A percentile compares a stretch with the other conserved stretches of the same genome.
These are phyloP conservation scores for Boletus subluridellus DNA, from an alignment of 1,284 basidiomycete species.

Conservation along the genomic window DNA sequence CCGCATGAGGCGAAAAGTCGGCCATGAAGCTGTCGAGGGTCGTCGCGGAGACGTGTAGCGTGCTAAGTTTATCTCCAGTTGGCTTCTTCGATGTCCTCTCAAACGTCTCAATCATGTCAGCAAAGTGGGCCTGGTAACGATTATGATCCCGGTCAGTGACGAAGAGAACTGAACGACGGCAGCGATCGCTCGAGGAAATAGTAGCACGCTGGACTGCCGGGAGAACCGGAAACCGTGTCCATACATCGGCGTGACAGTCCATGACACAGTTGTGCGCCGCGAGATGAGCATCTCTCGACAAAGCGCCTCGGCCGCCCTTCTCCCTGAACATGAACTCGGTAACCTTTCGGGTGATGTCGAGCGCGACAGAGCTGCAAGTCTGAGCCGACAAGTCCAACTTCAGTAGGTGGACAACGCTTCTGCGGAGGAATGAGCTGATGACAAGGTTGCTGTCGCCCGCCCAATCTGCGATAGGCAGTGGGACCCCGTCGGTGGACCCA, in stretches of 20 bases:
- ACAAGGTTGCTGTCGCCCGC: constrained; percentile 25
- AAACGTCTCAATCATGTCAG: constrained; percentile 44
- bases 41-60: constrained; percentile 32
- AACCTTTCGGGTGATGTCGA: constrained; percentile 51
- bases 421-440: constrained; percentile 46
- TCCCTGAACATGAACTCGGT: constrained; percentile 56
- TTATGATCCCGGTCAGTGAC: constrained; percentile 38
- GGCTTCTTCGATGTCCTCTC: constrained; percentile 50
- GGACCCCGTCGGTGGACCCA: constrained; percentile 47
- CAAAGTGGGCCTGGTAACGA: constrained; percentile 42
- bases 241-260: constrained; percentile 56
- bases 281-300: constrained; percentile 16
- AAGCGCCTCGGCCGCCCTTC: constrained; percentile 19
- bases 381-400: constrained; percentile 34
- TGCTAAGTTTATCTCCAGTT: constrained; percentile 40
- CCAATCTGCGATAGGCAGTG: constrained; percentile 33
- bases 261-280: constrained; percentile 49
- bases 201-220: constrained; percentile 50
- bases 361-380: constrained; percentile 40
- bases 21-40: constrained; percentile 18
- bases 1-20: constrained; percentile 4
- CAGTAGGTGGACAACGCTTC: constrained; percentile 42
- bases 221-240: constrained; percentile 59
- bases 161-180: constrained; percentile 39
- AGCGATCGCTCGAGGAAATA: constrained; percentile 34